phyloP scores from a whole-genome alignment of 1,139 yeast genomes.

The Pichia terricola region DNA sequence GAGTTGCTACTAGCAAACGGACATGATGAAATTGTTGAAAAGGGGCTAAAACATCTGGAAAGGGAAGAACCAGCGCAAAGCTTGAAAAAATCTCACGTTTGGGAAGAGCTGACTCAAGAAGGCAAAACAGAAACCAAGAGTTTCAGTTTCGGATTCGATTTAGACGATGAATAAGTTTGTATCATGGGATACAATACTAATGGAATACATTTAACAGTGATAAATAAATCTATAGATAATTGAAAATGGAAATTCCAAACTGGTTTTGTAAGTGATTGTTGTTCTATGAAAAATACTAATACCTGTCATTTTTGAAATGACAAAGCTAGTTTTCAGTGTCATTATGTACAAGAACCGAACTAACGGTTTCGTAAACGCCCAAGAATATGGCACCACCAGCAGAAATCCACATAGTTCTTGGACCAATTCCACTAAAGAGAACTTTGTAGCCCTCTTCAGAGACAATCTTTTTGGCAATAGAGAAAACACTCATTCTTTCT shows the following conservation, averaged over 20 bases:
- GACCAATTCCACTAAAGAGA: slow-evolving; percentile 79
- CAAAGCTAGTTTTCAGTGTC: not conserved
- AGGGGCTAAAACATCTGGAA: slow-evolving; percentile 28
- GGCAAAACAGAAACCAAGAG: slow-evolving; percentile 9
- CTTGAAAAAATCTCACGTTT: slow-evolving; percentile 11
- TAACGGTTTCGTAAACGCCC: slow-evolving; percentile 83
- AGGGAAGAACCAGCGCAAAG: not conserved
- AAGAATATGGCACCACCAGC: slow-evolving; percentile 97
- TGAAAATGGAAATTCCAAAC: too few species aligned
- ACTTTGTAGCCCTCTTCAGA: slow-evolving; percentile 61
- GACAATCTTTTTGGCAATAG: slow-evolving; percentile 39
- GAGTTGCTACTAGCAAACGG: slow-evolving; percentile 35
- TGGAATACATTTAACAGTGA: not conserved
- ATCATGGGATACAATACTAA: not conserved
- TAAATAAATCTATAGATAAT: too few species aligned
- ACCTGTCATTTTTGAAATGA: too few species aligned
- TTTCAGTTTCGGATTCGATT: slow-evolving; percentile 25
- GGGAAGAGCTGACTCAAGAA: slow-evolving; percentile 15
- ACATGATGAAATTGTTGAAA: slow-evolving; percentile 25
- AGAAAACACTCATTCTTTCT: slow-evolving; percentile 36
- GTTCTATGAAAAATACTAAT: too few species aligned
- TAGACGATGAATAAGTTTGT: slow-evolving; percentile 5
- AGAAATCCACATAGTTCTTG: slow-evolving; percentile 94
- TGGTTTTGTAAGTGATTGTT: too few species aligned
- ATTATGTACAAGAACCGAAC: slow-evolving; percentile 17